Evolutionary conservation across 208 protist species (phyloP).

Genomic region (Leishmania turanica): DNA sequence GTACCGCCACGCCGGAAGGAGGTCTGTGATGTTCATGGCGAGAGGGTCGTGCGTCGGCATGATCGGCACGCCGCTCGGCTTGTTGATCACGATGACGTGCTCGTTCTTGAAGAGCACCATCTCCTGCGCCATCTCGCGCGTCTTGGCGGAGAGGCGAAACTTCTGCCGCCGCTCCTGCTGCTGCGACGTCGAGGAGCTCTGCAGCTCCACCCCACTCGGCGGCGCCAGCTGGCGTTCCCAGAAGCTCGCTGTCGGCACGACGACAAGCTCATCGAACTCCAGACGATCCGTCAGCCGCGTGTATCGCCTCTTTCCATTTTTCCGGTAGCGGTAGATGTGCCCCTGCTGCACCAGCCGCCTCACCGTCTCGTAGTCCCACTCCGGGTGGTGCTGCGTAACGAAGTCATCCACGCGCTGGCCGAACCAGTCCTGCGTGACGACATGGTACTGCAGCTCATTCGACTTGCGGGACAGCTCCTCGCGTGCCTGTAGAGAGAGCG

Average conservation of each 20-base stretch:
- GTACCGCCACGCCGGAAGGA: constrained; percentile 91
- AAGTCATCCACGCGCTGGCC: constrained; percentile 89
- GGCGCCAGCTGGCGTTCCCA: constrained; percentile 68
- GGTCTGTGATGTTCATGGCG: constrained; percentile 87
- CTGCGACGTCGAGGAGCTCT: constrained; percentile 7
- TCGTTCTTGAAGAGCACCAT: constrained; percentile 96
- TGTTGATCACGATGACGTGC: constrained; percentile 94
- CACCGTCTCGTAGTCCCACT: constrained; percentile 87
- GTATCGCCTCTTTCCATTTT: constrained; percentile 88
- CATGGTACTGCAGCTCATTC: constrained; percentile 77
- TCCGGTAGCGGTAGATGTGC: constrained; percentile 89
- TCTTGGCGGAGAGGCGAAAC: constrained; percentile 71
- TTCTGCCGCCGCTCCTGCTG: constrained; percentile 8
- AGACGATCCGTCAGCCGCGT: constrained; percentile 86
- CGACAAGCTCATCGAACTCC: constrained; percentile 90
- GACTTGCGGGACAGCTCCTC: constrained; percentile 59
- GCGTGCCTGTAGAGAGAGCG: constrained; percentile 74
- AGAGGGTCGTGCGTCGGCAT: constrained; percentile 83
- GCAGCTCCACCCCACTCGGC: constrained; percentile 43
- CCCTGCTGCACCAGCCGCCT: constrained; percentile 81
- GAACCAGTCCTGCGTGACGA: constrained; percentile 90
- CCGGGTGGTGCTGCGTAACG: constrained; percentile 78
- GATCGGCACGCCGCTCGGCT: constrained; percentile 91
- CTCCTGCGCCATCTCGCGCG: constrained; percentile 78
- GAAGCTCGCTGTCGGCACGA: constrained; percentile 71